These are phyloP conservation scores for Neofusicoccum kwambonambiense DNA, from an alignment of 2,329 filamentous ascomycete species.

Conservation along the genomic window DNA sequence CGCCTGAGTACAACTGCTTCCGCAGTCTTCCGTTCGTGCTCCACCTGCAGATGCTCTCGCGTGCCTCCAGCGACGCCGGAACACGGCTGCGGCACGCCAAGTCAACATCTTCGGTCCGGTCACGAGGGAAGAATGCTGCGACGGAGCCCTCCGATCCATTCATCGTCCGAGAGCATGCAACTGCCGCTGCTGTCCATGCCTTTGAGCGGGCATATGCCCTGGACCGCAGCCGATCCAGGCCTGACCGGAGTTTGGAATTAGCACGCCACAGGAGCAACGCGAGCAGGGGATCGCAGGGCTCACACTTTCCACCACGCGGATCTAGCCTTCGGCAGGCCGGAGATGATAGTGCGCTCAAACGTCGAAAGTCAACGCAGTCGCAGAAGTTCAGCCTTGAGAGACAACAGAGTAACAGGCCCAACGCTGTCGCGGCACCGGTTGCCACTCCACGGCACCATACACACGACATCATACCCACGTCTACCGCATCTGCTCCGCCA, in stretches of 20 bases:
- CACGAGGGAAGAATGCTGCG: constrained; percentile 17
- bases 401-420: neutral
- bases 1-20: neutral
- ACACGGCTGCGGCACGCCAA: constrained; percentile 39
- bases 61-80: constrained; percentile 36
- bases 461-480: constrained; percentile 16
- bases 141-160: constrained; percentile 29
- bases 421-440: neutral
- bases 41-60: constrained; percentile 32
- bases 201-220: constrained; percentile 33
- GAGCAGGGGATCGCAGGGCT: constrained; percentile 36
- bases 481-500: neutral
- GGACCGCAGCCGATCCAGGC: constrained; percentile 22
- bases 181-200: constrained; percentile 38
- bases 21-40: neutral
- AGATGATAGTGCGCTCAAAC: neutral
- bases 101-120: constrained; percentile 33
- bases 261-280: constrained; percentile 33
- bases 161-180: constrained; percentile 34
- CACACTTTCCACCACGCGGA: constrained; percentile 36
- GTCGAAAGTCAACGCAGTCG: constrained; percentile 17
- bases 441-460: constrained; percentile 9
- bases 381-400: constrained; percentile 16
- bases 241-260: constrained; percentile 20
- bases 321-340: constrained; percentile 27